A percentile compares a stretch with the other conserved stretches of the same genome.
These are phyloP conservation scores for Tephrocybe sp. DNA, from an alignment of 768 basidiomycete genomes.

Conservation along the genomic window DNA sequence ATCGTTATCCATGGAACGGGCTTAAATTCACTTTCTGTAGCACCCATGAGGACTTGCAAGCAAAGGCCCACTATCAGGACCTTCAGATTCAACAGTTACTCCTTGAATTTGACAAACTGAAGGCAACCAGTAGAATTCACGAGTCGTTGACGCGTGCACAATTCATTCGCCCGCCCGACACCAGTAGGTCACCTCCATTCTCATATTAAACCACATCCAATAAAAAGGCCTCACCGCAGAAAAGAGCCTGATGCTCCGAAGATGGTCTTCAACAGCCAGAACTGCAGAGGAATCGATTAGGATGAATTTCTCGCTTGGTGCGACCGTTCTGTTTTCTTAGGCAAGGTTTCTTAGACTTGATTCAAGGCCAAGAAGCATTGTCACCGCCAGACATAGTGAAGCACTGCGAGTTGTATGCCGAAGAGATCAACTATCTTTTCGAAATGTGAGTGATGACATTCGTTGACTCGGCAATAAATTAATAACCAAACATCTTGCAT, in stretches of 20 bases:
- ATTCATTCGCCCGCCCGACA: conserved; percentile 8
- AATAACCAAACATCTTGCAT: no score
- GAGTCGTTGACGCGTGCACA: conserved; percentile 36
- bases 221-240: background rate
- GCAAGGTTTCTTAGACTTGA: background rate
- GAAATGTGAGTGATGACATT: conserved; percentile 36
- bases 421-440: conserved; percentile 51
- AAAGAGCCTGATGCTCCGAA: conserved; percentile 13
- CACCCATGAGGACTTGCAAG: conserved; percentile 52
- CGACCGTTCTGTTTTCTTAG: background rate
- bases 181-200: conserved; percentile 2
- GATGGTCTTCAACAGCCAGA: conserved; percentile 23
- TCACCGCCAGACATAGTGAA: conserved; percentile 44
- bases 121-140: conserved; percentile 36
- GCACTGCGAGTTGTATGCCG: conserved; percentile 45
- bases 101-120: conserved; percentile 39
- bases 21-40: conserved; percentile 23
- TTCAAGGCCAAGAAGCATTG: conserved; percentile 7
- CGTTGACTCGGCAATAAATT: background rate
- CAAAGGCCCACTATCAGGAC: conserved; percentile 43
- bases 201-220: background rate
- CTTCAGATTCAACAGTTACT: conserved; percentile 43
- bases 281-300: conserved; percentile 35
- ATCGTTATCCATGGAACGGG: background rate
- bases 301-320: conserved; percentile 34